Conservation (phyloP, 352 stramenopile species). For the Albugo laibachii region DNA sequence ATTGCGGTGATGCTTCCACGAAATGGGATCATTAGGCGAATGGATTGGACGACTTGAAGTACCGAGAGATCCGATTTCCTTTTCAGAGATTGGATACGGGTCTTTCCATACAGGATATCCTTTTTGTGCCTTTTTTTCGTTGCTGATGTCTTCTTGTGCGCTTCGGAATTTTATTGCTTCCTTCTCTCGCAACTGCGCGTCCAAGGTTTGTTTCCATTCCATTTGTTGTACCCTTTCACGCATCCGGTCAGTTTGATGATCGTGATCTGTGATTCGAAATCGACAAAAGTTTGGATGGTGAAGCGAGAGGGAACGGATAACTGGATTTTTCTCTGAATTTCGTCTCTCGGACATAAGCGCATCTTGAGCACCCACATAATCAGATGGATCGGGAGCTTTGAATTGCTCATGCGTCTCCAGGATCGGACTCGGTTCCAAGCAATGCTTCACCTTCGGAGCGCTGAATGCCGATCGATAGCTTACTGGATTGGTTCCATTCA, state of each 20-base stretch:
- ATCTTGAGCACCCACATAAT: not conserved
- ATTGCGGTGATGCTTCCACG: too few species aligned
- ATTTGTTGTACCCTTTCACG: conserved; percentile 43
- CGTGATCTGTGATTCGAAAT: conserved; percentile 37
- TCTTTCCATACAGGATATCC: too few species aligned
- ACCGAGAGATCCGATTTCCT: too few species aligned
- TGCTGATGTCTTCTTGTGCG: conserved; percentile 13
- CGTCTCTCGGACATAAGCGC: not conserved
- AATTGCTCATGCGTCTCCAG: conserved; percentile 4
- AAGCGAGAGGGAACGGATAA: conserved; percentile 5
- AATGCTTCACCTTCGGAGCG: not conserved
- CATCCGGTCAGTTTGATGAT: conserved; percentile 25
- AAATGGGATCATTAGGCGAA: too few species aligned
- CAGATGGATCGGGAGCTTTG: not conserved
- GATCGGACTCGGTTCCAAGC: not conserved
- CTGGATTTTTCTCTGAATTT: conserved; percentile 6
- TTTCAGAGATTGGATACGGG: too few species aligned
- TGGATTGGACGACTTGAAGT: too few species aligned
- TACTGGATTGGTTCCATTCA: conserved; percentile 1
- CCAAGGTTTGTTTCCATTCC: conserved; percentile 40
- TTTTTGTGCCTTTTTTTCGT: not conserved
- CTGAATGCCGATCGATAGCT: not conserved
- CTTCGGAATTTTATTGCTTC: conserved; percentile 23
- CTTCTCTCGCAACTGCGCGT: conserved; percentile 60
- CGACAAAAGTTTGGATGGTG: conserved; percentile 14